Evolutionary conservation across 805 yeast species (phyloP).

Genomic region (Lipomyces orientalis): DNA sequence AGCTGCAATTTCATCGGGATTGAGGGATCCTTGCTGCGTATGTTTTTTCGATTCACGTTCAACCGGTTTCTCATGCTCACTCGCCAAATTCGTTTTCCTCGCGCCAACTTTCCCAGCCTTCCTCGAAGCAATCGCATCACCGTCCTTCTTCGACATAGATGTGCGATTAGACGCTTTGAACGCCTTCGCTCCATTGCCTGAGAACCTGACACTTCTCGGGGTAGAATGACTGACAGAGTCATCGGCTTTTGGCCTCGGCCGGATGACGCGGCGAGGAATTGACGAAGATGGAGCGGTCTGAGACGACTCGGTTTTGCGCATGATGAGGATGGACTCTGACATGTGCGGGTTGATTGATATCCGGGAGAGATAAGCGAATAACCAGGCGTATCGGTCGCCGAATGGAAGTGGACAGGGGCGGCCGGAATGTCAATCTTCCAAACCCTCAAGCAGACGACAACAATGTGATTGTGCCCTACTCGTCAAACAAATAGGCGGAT

Average conservation of each 20-base stretch:
- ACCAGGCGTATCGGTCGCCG: not conserved
- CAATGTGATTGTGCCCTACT: too few species aligned
- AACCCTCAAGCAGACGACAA: not conserved
- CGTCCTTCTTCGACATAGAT: not conserved
- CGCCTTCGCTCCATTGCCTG: constrained; percentile 1
- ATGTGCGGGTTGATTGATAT: not conserved
- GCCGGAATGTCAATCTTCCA: not conserved
- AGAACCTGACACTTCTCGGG: not conserved
- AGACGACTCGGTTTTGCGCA: not conserved
- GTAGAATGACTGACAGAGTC: not conserved
- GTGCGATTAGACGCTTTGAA: not conserved
- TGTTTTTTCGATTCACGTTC: not conserved
- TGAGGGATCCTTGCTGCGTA: not conserved
- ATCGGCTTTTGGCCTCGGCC: not conserved
- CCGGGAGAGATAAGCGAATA: not conserved
- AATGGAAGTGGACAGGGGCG: not conserved
- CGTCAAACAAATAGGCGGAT: too few species aligned
- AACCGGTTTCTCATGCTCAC: not conserved
- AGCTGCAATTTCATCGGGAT: not conserved
- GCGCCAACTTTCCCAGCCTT: not conserved
- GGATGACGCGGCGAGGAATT: not conserved
- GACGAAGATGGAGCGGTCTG: not conserved
- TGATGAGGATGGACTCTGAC: not conserved
- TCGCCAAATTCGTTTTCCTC: not conserved
- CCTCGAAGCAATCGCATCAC: not conserved